phyloP scores from a whole-genome alignment of 2,329 filamentous ascomycete genomes.

The Cordyceps fumosorosea region DNA sequence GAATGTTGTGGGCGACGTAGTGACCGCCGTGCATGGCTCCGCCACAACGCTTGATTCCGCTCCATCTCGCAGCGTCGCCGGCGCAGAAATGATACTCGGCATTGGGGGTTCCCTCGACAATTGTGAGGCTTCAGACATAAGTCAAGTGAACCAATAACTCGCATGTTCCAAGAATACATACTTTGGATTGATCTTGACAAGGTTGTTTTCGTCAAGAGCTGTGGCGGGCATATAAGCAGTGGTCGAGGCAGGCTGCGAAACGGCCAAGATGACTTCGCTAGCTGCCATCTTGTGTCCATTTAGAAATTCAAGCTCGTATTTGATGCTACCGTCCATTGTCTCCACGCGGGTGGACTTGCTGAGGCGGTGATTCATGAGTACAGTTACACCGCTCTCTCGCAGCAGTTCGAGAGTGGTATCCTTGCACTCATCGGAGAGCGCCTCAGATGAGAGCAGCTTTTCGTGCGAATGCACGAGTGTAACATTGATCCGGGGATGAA shows the following conservation, averaged over 20 bases:
- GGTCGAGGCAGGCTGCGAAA: slow-evolving; percentile 57
- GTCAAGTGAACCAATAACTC: not conserved
- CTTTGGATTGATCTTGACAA: slow-evolving; percentile 55
- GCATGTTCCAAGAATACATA: slow-evolving; percentile 21
- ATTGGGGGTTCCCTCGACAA: slow-evolving; percentile 49
- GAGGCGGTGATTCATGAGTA: slow-evolving; percentile 56
- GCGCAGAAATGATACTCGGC: slow-evolving; percentile 57
- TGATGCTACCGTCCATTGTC: slow-evolving; percentile 32
- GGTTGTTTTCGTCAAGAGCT: slow-evolving; percentile 56
- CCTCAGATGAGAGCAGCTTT: slow-evolving; percentile 66
- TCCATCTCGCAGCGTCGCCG: slow-evolving; percentile 65
- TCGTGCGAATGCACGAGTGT: slow-evolving; percentile 67
- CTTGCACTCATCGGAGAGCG: slow-evolving; percentile 63
- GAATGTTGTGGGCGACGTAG: slow-evolving; percentile 58
- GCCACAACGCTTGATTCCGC: slow-evolving; percentile 74
- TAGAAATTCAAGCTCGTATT: slow-evolving; percentile 48
- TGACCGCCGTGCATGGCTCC: slow-evolving; percentile 69
- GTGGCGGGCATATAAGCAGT: slow-evolving; percentile 54
- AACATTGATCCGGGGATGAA: slow-evolving; percentile 58
- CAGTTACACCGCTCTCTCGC: slow-evolving; percentile 55
- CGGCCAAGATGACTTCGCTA: slow-evolving; percentile 62
- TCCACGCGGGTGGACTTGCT: slow-evolving; percentile 40
- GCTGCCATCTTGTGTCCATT: slow-evolving; percentile 54
- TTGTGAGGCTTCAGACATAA: slow-evolving; percentile 40
- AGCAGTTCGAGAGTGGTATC: slow-evolving; percentile 53